Evolutionary conservation across 2,329 filamentous ascomycete species (phyloP), one percentile per base, ranked within the genome.

Genomic region (Knoxdaviesia capensis): DNA sequence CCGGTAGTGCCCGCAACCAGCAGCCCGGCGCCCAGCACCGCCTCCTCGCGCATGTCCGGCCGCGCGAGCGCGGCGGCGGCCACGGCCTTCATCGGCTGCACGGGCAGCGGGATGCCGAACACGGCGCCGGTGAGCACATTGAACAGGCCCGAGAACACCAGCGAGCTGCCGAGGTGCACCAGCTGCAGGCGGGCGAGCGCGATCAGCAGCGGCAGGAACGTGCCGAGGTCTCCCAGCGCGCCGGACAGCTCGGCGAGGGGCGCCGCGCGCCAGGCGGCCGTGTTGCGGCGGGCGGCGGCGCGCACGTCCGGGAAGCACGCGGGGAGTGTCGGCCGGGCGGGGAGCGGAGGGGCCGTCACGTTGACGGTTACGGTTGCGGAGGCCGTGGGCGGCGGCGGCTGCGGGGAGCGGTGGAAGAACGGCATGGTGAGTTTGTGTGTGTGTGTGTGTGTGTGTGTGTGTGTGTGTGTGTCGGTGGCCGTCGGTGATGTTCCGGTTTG

Each of bases 1-100:
- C 88, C 67, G 6, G 94, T 78, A 28, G 79, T 70, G 6, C 63
- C 62, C 2, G 77, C 77, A 33, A 94, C 86, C 44, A 84, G 80
- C 47, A 63, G 57, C 34, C 88, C 71, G 2, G 88, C 88, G 1
- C 86, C 85, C 1, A 82, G 80, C n/a, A 84, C 74, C 34, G 55
- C 52, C 6, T 41, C 36, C 2, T 11, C 36, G 4, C 20, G 20
- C n/a, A 38, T 11, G 8, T 38, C 36, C 8, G 39, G 34, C 11
- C 77, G 66, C 1, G 72, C 73, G 48, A 94, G 83, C n/a, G 86
- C 84, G 0, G 92, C 81, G 1, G 87, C 83, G 5, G 87, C 87
- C 46, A 96, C 92, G 34, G 88, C 87, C 62, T 78, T 78, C 74
- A 78, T 78, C n/a, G 87, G 87, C 61, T 94, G 87, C 0, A 94